Evolutionary conservation across 176 grass and related monocot species (phyloP).

Genomic region (Carex kokanica): DNA sequence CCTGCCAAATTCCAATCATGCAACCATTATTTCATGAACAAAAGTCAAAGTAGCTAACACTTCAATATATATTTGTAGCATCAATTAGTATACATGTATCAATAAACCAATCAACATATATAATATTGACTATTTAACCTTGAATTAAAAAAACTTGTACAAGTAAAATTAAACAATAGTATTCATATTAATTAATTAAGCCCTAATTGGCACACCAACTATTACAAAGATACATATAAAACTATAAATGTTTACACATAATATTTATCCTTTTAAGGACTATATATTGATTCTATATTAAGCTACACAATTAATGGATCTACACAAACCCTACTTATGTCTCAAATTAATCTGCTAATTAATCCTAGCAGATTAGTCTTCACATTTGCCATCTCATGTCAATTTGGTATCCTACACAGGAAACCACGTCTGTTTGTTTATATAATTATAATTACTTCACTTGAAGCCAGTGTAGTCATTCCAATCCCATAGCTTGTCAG

Average conservation of each 20-base stretch:
- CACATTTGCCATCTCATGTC: neutral
- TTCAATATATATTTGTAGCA: too few relatives aligned
- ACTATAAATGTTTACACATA: neutral
- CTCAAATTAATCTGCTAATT: constrained; percentile 12
- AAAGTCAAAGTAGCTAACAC: neutral
- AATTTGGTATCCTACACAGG: neutral
- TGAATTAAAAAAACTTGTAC: neutral
- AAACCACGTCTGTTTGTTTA: neutral
- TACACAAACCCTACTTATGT: constrained; percentile 8
- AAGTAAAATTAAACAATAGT: neutral
- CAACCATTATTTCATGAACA: constrained; percentile 7
- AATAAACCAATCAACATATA: neutral
- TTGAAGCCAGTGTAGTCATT: constrained; percentile 84
- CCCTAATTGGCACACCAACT: constrained; percentile 21
- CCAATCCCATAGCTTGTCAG: constrained; percentile 93
- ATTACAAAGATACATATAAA: constrained; percentile 7
- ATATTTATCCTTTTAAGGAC: constrained; percentile 3
- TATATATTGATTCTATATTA: constrained; percentile 1
- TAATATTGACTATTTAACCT: neutral
- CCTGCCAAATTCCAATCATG: constrained; percentile 8
- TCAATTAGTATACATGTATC: neutral
- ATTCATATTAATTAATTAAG: neutral
- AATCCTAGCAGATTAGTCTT: constrained; percentile 9
- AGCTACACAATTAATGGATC: constrained; percentile 10
- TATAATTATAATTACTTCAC: constrained; percentile 25